phyloP scores from a whole-genome alignment of 2,329 filamentous ascomycete genomes.

The Aureobasidium sp. region DNA sequence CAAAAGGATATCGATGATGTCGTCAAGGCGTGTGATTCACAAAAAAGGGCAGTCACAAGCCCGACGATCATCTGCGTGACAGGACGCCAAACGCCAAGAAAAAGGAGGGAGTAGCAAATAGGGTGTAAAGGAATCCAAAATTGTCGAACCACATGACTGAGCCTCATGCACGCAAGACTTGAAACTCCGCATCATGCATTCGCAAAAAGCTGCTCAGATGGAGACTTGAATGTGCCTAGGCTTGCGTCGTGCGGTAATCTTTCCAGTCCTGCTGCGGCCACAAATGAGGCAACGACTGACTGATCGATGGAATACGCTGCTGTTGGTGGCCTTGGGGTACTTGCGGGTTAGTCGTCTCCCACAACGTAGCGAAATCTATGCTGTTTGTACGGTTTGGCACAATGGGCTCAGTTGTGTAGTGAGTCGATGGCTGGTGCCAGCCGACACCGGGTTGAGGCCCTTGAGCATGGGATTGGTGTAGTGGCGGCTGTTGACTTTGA shows the following conservation, averaged over 20 bases:
- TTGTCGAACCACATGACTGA: conserved; percentile 3
- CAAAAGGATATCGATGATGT: not conserved
- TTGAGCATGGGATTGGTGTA: not conserved
- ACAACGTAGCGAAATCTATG: conserved; percentile 21
- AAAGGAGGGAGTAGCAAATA: not conserved
- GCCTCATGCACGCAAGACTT: conserved; percentile 6
- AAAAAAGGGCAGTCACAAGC: conserved; percentile 3
- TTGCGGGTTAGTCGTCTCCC: conserved; percentile 9
- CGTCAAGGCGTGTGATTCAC: not conserved
- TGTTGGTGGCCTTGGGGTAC: conserved; percentile 11
- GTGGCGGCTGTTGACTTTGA: conserved; percentile 14
- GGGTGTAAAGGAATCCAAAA: not conserved
- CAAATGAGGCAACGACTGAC: conserved; percentile 14
- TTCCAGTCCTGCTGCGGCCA: conserved; percentile 14
- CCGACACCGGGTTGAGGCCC: conserved; percentile 19
- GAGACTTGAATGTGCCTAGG: not conserved
- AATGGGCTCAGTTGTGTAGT: conserved; percentile 26
- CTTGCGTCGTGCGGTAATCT: conserved; percentile 14
- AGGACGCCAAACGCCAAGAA: conserved; percentile 9
- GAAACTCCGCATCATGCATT: not conserved
- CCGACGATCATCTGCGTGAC: conserved; percentile 10
- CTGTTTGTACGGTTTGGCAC: conserved; percentile 19
- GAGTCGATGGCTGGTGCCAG: conserved; percentile 26
- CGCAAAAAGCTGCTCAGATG: not conserved
- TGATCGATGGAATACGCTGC: conserved; percentile 18